A percentile compares a stretch with the other conserved stretches of the same genome.
Evolutionary conservation across 257 asterid genomes (phyloP).

Genomic region (Solanum chaucha): DNA sequence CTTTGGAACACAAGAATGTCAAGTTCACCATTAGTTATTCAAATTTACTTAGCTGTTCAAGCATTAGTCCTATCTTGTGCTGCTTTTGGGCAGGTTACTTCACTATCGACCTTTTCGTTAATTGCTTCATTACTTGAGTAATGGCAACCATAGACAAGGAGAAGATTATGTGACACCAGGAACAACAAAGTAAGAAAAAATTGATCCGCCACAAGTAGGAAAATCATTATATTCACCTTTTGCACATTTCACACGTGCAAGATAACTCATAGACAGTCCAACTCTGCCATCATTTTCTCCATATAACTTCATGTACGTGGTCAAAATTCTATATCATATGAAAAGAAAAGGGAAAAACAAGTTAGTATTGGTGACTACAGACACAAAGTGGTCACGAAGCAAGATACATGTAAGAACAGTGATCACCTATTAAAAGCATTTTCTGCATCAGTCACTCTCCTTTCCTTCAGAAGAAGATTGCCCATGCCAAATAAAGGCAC

Average conservation of each 20-base stretch:
- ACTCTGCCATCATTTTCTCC: constrained; percentile 81
- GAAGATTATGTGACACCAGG: background rate
- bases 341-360: constrained; percentile 7
- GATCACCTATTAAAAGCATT: constrained; percentile 43
- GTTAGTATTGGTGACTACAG: constrained; percentile 5
- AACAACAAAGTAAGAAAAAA: background rate
- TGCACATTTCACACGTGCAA: constrained; percentile 84
- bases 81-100: background rate
- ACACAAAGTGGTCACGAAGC: background rate
- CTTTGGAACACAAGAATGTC: background rate
- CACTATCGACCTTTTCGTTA: background rate
- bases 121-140: background rate
- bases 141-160: background rate
- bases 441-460: constrained; percentile 67
- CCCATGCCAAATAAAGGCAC: constrained; percentile 64
- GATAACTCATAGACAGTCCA: constrained; percentile 76
- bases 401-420: constrained; percentile 1
- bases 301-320: constrained; percentile 39
- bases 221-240: constrained; percentile 39
- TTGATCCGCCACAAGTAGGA: background rate
- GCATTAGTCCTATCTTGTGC: background rate
- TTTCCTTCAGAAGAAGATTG: constrained; percentile 62
- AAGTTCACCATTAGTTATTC: background rate
- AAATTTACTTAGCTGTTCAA: background rate
- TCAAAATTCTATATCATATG: constrained; percentile 40